Base-by-base conservation (phyloP, 148 eudicot species). In the Chenopodium album region DNA sequence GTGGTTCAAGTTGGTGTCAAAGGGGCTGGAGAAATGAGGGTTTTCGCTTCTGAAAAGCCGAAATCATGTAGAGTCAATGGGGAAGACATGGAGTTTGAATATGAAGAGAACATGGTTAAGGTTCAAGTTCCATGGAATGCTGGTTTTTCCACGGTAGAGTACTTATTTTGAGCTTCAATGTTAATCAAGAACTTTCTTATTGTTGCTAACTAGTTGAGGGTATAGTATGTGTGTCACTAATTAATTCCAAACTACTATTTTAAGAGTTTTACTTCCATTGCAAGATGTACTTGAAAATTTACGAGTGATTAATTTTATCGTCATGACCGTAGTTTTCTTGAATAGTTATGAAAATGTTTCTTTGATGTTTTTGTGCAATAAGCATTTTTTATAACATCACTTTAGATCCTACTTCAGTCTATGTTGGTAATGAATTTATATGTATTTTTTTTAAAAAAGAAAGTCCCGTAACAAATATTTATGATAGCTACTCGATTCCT, bases 1-100 rank as follows among this genome's bases (percentile, higher is more conserved):
- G 67, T 73, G 76, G 90, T 92, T 48, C 78, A 60, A 59, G 80
- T 92, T 50, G 93, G 90, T 52, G 86, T 92, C 46, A 94, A 89
- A 71, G 90, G 91, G 26, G 76, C 76, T 1, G 91, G 91, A 44
- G 88, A 84, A 47, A 29, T 89, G 88, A 85, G 75, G 47, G 86
- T 76, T 26, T 87, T 78, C 48, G 84, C 90, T 2, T 87, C 91
- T 0, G 86, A 71, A 47, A 86, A 82, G 79, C 90, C 91, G 1
- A 29, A 19, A 26, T 47, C 77, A 31, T 89, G 90, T 64, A 81
- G 65, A 60, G 81, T 86, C 4, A 44, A 86, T 48, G 90, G 86
- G 9, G 82, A 67, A 48, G 80, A 76, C 1, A 80, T 80, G 56
- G 87, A 83, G 73, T 87, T 87, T 67, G 78, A 69, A 28, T 89